phyloP scores from a whole-genome alignment of 768 basidiomycete species.

The Terana coerulea region DNA sequence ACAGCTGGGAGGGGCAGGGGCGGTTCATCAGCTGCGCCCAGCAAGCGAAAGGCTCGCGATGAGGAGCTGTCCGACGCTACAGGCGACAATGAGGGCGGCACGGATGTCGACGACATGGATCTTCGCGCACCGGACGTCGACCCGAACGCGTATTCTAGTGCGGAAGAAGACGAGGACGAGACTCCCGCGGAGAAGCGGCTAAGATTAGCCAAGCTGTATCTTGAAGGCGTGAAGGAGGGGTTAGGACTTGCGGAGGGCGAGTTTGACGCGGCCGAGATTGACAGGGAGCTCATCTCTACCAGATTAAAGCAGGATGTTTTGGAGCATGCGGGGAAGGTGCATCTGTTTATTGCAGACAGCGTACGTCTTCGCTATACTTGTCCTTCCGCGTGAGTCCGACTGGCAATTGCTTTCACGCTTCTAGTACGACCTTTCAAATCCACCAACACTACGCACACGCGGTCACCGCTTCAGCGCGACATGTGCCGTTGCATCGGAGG shows the following conservation, averaged over 20 bases:
- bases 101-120: slow-evolving; percentile 72
- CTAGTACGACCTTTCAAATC: slow-evolving; percentile 55
- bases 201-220: slow-evolving; percentile 84
- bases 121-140: slow-evolving; percentile 53
- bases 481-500: slow-evolving; percentile 71
- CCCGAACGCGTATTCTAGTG: slow-evolving; percentile 49
- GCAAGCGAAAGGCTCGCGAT: slow-evolving; percentile 29
- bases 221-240: slow-evolving; percentile 76
- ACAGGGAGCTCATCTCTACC: slow-evolving; percentile 87
- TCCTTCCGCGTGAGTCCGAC: not conserved
- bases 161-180: slow-evolving; percentile 84
- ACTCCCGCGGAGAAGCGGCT: slow-evolving; percentile 93
- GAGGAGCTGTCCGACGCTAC: slow-evolving; percentile 72
- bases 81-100: slow-evolving; percentile 43
- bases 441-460: slow-evolving; percentile 56
- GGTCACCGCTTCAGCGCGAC: slow-evolving; percentile 82
- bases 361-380: slow-evolving; percentile 37
- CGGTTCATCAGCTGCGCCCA: not conserved
- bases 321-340: slow-evolving; percentile 84
- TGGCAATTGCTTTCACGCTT: not conserved
- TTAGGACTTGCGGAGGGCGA: slow-evolving; percentile 77
- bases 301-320: slow-evolving; percentile 90
- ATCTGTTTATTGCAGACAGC: slow-evolving; percentile 72
- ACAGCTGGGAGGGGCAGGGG: slow-evolving; percentile 22
- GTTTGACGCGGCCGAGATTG: slow-evolving; percentile 94